Conservation (phyloP, 345 rosid genomes). For the Psidium friedrichsthalianum region DNA sequence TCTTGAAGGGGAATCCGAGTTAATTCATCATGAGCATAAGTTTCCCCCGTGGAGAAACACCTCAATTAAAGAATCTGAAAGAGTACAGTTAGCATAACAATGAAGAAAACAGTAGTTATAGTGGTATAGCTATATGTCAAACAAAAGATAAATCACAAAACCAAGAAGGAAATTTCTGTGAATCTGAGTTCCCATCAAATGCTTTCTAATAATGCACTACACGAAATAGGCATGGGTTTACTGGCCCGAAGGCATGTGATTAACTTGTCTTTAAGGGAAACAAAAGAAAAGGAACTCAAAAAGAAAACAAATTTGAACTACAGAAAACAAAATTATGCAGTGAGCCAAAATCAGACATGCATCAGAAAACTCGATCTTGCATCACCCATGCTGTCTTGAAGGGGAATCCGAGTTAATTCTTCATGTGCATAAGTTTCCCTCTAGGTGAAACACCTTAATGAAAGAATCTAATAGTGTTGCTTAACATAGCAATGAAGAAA, state of each 20-base stretch:
- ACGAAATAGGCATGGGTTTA: neutral
- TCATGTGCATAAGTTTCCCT: neutral
- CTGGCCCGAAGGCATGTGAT: neutral
- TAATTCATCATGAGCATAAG: slow-evolving; percentile 2
- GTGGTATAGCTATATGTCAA: neutral
- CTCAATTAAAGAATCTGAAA: neutral
- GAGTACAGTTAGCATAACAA: neutral
- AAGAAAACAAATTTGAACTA: neutral
- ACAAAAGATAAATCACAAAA: neutral
- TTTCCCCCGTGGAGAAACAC: neutral
- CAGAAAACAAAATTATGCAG: neutral
- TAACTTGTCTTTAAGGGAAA: neutral
- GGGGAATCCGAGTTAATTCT: slow-evolving; percentile 11
- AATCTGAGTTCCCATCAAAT: neutral
- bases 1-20: slow-evolving; percentile 15
- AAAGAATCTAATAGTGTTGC: neutral
- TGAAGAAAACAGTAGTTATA: neutral
- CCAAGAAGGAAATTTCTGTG: neutral
- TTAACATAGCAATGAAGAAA: neutral
- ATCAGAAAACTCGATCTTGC: slow-evolving; percentile 11
- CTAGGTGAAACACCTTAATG: neutral
- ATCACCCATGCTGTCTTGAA: slow-evolving; percentile 11
- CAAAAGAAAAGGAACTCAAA: neutral
- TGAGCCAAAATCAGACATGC: neutral
- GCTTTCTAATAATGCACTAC: neutral